Evolutionary conservation across 2,329 filamentous ascomycete genomes (phyloP).

Genomic region (Clonostachys rosea): DNA sequence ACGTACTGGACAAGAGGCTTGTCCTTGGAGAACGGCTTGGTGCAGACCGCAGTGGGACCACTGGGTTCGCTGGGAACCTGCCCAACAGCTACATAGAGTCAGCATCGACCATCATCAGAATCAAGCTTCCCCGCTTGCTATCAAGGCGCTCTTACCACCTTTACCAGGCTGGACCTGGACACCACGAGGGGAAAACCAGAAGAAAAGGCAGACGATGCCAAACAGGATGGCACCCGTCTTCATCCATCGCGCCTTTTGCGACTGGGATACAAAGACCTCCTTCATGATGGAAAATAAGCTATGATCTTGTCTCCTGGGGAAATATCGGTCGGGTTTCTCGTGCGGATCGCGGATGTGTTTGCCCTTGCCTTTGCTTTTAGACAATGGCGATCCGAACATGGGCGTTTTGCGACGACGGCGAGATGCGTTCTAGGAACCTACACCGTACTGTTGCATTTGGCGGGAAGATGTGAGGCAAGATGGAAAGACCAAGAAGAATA

Average conservation of each 20-base stretch:
- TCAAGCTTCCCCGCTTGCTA: not conserved
- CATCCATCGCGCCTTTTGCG: conserved; percentile 60
- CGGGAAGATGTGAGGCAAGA: too few relatives aligned
- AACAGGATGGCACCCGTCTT: conserved; percentile 61
- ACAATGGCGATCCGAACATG: too few relatives aligned
- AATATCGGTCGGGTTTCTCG: conserved; percentile 62
- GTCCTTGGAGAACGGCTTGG: conserved; percentile 75
- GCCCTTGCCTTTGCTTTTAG: too few relatives aligned
- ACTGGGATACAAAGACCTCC: conserved; percentile 56
- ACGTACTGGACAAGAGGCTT: conserved; percentile 97
- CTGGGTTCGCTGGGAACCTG: conserved; percentile 56
- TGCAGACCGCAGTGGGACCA: conserved; percentile 70
- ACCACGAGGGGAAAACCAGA: conserved; percentile 57
- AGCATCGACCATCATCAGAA: conserved; percentile 11
- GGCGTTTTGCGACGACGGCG: too few relatives aligned
- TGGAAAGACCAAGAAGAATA: too few relatives aligned
- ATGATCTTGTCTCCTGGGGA: conserved; percentile 32
- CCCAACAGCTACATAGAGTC: conserved; percentile 22
- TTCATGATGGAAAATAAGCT: conserved; percentile 50
- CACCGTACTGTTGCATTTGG: too few relatives aligned
- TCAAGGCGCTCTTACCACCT: too few relatives aligned
- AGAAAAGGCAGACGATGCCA: conserved; percentile 56
- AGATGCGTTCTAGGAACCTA: too few relatives aligned
- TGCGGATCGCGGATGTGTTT: conserved; percentile 46
- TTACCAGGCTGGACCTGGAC: conserved; percentile 37